Conservation (phyloP, 495 filamentous ascomycete genomes). For the Xylona heveae region DNA sequence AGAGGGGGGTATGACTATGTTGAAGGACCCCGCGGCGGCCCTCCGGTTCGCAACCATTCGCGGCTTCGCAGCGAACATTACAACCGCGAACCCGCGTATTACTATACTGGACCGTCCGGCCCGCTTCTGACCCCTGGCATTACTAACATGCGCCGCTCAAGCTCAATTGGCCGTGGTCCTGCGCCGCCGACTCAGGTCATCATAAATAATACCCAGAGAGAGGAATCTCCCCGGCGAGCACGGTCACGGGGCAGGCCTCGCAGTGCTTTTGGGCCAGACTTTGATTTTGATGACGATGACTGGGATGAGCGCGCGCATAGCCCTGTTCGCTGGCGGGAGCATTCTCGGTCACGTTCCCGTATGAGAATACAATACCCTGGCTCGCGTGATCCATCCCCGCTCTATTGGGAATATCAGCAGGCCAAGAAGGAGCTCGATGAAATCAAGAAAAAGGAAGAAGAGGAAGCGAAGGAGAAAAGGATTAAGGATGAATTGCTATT, state of each 20-base stretch:
- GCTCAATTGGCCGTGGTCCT: conserved; percentile 1
- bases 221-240: conserved; percentile 2
- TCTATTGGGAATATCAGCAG: conserved; percentile 17
- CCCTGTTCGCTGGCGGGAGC: conserved; percentile 1
- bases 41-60: no score
- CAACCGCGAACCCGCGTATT: conserved; percentile 2
- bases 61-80: conserved; percentile 4
- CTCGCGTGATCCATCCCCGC: conserved; percentile 4
- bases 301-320: conserved; percentile 1
- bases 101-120: not conserved
- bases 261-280: conserved; percentile 1
- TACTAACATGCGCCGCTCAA: conserved; percentile 1
- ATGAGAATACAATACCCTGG: not conserved
- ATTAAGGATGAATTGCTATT: conserved; percentile 6
- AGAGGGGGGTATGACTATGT: conserved; percentile 1
- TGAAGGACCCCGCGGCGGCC: not conserved
- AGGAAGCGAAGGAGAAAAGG: conserved; percentile 25
- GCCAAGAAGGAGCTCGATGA: conserved; percentile 24
- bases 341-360: conserved; percentile 2
- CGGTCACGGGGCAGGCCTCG: conserved; percentile 2
- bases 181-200: conserved; percentile 2
- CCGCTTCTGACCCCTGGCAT: not conserved
- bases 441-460: conserved; percentile 32
- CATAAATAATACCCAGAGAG: conserved; percentile 4
- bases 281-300: conserved; percentile 1